Percentiles rank a stretch among this genome's conserved stretches.
Conservation (phyloP, 208 protist genomes). For the Histomonas meleagridis region DNA sequence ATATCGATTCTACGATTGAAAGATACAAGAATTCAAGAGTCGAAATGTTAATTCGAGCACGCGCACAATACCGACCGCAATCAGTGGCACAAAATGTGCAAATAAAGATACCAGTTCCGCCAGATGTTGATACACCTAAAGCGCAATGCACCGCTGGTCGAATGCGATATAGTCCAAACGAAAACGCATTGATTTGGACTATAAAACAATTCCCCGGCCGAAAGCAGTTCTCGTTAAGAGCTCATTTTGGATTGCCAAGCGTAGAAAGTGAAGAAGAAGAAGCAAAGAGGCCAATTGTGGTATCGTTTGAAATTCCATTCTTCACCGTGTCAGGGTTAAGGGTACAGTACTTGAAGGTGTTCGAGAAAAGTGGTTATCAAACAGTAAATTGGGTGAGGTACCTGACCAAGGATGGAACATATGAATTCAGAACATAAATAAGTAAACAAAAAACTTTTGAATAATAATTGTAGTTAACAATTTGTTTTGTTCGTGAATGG, state of each 20-base stretch:
- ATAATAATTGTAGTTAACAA: no score
- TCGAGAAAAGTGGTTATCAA: conserved; percentile 73
- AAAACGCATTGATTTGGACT: conserved; percentile 80
- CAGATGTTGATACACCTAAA: conserved; percentile 81
- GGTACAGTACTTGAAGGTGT: conserved; percentile 89
- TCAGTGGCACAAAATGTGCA: conserved; percentile 86
- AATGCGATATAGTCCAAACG: conserved; percentile 83
- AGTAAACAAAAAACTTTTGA: no score
- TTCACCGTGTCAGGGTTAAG: conserved; percentile 89
- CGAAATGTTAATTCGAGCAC: conserved; percentile 71
- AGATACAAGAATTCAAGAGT: conserved; percentile 71
- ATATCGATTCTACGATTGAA: conserved; percentile 56
- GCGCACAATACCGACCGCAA: conserved; percentile 71
- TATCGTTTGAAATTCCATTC: conserved; percentile 93
- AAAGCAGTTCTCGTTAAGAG: conserved; percentile 70
- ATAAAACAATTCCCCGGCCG: conserved; percentile 85
- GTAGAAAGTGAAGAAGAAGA: conserved; percentile 64
- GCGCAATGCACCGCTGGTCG: conserved; percentile 67
- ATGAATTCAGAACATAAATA: conserved; percentile 68
- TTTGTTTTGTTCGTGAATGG: no score
- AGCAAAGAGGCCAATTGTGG: conserved; percentile 74
- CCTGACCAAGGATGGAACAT: conserved; percentile 82
- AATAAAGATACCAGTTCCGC: conserved; percentile 86
- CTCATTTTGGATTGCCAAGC: conserved; percentile 83
- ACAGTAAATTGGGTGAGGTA: conserved; percentile 92